A percentile compares a stretch with the other conserved stretches of the same genome.
These are phyloP conservation scores for Xylaria telfairii DNA, from an alignment of 495 filamentous ascomycete species.

Conservation along the genomic window DNA sequence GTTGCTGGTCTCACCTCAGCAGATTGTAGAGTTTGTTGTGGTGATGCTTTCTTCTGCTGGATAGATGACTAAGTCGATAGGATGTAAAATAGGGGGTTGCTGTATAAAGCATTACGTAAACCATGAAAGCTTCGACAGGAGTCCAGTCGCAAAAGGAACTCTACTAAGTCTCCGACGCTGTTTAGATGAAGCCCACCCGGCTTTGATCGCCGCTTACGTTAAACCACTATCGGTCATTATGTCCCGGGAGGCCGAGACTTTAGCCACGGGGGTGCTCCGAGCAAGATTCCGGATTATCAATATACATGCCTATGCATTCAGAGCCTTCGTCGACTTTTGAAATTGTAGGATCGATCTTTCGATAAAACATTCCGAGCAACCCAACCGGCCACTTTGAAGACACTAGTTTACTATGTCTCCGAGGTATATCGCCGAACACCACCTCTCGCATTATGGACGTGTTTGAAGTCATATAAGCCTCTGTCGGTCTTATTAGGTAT, in stretches of 20 bases:
- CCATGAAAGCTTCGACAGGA: too few species aligned
- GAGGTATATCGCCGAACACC: constrained; percentile 8
- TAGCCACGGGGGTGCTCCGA: constrained; percentile 2
- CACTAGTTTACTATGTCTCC: constrained; percentile 20
- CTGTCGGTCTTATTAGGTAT: not conserved
- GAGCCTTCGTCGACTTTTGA: not conserved
- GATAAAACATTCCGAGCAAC: constrained; percentile 1
- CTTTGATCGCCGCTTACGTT: not conserved
- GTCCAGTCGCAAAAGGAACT: not conserved
- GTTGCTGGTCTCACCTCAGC: not conserved
- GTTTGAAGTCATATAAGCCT: not conserved
- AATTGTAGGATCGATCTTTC: not conserved
- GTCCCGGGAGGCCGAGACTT: constrained; percentile 10
- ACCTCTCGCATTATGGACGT: not conserved
- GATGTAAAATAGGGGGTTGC: not conserved
- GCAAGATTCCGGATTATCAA: not conserved
- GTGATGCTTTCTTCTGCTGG: not conserved
- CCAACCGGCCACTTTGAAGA: constrained; percentile 4
- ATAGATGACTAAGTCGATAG: too few species aligned
- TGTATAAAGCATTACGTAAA: not conserved
- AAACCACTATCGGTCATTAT: constrained; percentile 9
- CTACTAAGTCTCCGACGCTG: not conserved
- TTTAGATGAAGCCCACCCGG: constrained; percentile 10
- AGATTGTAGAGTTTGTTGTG: not conserved
- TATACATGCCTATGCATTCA: constrained; percentile 12